phyloP scores from a whole-genome alignment of 2,329 filamentous ascomycete species.

The Pseudocercospora fijiensis region DNA sequence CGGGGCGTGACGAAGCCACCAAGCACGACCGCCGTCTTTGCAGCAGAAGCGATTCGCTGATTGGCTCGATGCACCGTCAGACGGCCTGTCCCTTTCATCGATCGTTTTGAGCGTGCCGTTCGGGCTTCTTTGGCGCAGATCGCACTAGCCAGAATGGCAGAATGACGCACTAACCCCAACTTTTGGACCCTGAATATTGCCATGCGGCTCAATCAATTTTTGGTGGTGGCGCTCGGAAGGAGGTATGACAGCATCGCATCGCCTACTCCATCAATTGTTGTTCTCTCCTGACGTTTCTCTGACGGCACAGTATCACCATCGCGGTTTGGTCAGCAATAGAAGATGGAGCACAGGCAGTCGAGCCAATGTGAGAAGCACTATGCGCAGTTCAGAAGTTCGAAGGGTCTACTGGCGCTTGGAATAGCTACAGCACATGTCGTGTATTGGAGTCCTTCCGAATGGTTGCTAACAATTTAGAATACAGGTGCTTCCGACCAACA shows the following conservation, averaged over 20 bases:
- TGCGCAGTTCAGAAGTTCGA: background rate
- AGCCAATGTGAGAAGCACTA: background rate
- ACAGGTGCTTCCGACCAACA: background rate
- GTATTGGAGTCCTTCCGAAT: background rate
- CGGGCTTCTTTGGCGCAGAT: constrained; percentile 8
- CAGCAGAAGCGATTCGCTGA: background rate
- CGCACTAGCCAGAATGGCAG: constrained; percentile 6
- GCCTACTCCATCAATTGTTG: background rate
- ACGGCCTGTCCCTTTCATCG: constrained; percentile 6
- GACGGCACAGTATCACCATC: background rate
- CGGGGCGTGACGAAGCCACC: constrained; percentile 11
- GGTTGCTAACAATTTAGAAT: background rate
- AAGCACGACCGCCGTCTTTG: constrained; percentile 1
- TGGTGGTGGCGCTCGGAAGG: background rate
- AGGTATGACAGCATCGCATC: constrained; percentile 1
- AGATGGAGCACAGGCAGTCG: background rate
- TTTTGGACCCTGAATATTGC: constrained; percentile 9
- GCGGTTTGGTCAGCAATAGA: background rate
- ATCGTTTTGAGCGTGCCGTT: background rate
- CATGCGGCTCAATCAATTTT: constrained; percentile 13
- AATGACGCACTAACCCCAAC: constrained; percentile 15
- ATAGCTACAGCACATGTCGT: no score
- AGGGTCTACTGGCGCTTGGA: background rate
- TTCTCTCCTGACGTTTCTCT: background rate
- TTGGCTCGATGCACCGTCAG: constrained; percentile 11